Conservation (phyloP, 805 yeast genomes). For the Candida wancherniae region DNA sequence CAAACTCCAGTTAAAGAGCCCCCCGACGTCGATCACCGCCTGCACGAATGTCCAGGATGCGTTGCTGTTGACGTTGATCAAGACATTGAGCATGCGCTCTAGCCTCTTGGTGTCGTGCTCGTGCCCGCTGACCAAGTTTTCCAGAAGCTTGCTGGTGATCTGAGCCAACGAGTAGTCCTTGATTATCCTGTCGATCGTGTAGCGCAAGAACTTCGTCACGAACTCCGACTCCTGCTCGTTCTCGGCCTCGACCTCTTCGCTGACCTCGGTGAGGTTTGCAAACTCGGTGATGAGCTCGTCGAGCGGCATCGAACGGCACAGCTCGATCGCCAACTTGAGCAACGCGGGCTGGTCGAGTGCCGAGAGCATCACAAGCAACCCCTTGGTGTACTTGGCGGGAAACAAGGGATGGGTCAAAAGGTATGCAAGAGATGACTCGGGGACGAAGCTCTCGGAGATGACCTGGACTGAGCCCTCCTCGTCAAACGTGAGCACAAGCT, state of each 20-base stretch:
- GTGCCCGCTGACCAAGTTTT: conserved; percentile 25
- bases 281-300: conserved; percentile 61
- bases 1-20: conserved; percentile 60
- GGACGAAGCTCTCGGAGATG: conserved; percentile 30
- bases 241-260: conserved; percentile 12
- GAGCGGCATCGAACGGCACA: conserved; percentile 66
- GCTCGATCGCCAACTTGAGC: conserved; percentile 75
- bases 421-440: conserved; percentile 62
- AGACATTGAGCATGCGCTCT: conserved; percentile 32
- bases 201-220: conserved; percentile 12
- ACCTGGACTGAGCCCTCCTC: conserved; percentile 20
- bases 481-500: conserved; percentile 33
- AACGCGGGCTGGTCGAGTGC: conserved; percentile 50
- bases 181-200: conserved; percentile 51
- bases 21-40: conserved; percentile 67
- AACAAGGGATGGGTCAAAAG: conserved; percentile 83
- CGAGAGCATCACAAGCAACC: conserved; percentile 48
- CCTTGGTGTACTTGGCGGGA: conserved; percentile 55
- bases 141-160: conserved; percentile 47
- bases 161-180: conserved; percentile 60
- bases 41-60: conserved; percentile 60
- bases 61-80: conserved; percentile 35
- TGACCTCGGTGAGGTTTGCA: conserved; percentile 30
- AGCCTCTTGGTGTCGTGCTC: conserved; percentile 27
- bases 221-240: conserved; percentile 11